Evolutionary conservation across 225 moss, liverwort and hornwort species (phyloP), one percentile per base, ranked within the genome.

Genomic region (Pseudoscleropodium purum): DNA sequence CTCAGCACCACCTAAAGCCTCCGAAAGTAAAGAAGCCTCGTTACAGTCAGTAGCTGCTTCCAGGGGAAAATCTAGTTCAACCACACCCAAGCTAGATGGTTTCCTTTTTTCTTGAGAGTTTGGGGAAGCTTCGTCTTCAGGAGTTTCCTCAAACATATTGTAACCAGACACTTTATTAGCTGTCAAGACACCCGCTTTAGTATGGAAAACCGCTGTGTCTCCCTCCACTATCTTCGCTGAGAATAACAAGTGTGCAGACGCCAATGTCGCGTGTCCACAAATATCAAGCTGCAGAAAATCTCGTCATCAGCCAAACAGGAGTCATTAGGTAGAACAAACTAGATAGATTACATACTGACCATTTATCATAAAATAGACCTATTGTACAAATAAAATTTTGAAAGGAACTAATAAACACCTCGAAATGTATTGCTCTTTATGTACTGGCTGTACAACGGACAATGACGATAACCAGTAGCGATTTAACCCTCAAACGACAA

Each of bases 141-240:
- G 49, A 72, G 67, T 31, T 70, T 93, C 93, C 75, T 95, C 93
- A 37, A 90, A 61, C 77, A 91, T 89, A 51, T 85, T 88, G 86
- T 99, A 99, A 82, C 97, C 99, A 90, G 92, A 89, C 62, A 96
- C 92, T 91, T 97, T 99, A 43, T 60, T 92, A 27, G 97, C 97
- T 91, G 88, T 96, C 89, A 99, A 88, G 65, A 87, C 78, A 78
- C 97, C 97, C 74, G 90, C 92, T 88, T 92, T 97, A 57, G 96
- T 95, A 85, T 99, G 97, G 81, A 99, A 99, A 29, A 96, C 65
- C 54, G 93, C 94, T 31, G 89, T 88, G 77, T 97, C 93, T 86
- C 97, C 99, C 87, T 95, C 97, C 88, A 97, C 99, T 77, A 97
- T 90, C 66, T 95, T 96, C 51, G 97, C 95, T 57, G 97, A 95